Percentiles rank a stretch among this genome's conserved stretches.
Evolutionary conservation across 192 early-diverging fungal genomes (phyloP).

Genomic region (Coemansia sp.): DNA sequence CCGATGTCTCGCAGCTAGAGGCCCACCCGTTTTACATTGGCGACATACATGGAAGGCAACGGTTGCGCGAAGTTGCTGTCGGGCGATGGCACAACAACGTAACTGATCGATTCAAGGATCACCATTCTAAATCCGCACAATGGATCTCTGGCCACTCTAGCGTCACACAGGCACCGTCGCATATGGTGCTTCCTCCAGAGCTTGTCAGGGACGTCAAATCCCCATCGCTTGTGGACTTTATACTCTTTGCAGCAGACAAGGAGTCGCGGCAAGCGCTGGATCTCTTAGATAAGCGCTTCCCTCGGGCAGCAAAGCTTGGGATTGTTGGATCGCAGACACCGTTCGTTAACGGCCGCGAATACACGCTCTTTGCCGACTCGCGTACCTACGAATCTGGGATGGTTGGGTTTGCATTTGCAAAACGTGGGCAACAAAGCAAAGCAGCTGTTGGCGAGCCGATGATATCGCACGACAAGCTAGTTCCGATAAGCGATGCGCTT

Average conservation of each 20-base stretch:
- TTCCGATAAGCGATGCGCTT: constrained; percentile 27
- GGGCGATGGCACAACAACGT: constrained; percentile 46
- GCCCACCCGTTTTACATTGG: constrained; percentile 41
- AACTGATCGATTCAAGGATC: constrained; percentile 21
- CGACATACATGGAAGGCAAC: constrained; percentile 45
- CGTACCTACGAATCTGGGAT: constrained; percentile 23
- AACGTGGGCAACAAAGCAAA: not conserved
- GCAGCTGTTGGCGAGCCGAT: not conserved
- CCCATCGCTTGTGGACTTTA: constrained; percentile 15
- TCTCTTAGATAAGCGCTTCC: constrained; percentile 33
- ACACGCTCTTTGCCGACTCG: constrained; percentile 21
- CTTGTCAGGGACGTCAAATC: constrained; percentile 7
- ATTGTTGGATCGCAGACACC: constrained; percentile 46
- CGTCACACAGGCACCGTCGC: constrained; percentile 34
- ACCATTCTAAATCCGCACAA: not conserved
- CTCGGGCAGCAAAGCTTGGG: constrained; percentile 39
- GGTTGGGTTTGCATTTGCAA: constrained; percentile 37
- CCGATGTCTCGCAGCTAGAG: constrained; percentile 1
- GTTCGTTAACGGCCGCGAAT: constrained; percentile 44
- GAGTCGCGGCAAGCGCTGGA: constrained; percentile 40
- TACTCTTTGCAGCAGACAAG: constrained; percentile 36
- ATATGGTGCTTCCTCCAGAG: constrained; percentile 29
- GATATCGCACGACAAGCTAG: constrained; percentile 6
- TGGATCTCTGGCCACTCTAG: constrained; percentile 26
- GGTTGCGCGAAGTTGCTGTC: constrained; percentile 44